Base-by-base conservation (phyloP, 345 rosid genomes). In the Hevea brasiliensis region DNA sequence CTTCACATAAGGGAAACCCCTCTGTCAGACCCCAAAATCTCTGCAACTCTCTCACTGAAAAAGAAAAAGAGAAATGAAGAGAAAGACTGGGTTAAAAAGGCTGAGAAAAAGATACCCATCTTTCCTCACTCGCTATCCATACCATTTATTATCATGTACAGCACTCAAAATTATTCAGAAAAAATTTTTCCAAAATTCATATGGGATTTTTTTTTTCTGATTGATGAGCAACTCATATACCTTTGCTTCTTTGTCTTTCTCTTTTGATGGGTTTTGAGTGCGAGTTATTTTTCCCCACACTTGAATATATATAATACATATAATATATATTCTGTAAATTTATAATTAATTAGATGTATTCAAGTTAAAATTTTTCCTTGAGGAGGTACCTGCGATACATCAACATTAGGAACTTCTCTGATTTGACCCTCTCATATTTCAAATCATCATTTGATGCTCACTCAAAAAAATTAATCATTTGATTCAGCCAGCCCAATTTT, bases 1-100 rank as follows among this genome's bases (percentile, higher is more conserved):
- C 61, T 29, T 62, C 70, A 64, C 40, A 54, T 11, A 54, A 54
- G 13, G 29, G 67, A 68, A 63, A 72, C 76, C 77, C 69, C 73
- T 80, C 82, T 89, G 92, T 88, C 90, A 87, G 89, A 81, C 84
- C 76, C 84, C 76, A 77, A 61, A 70, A 74, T 84, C 88, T 89
- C 89, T 88, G 92, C 94, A 83, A 85, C 85, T 83, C 74, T 72
- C 76, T 63, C 37, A 74, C 84, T 72, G 79, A 80, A 83, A 76
- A 84, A 65, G 80, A 67, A 42, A 78, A 50, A 50, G 76, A 67
- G 67, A 74, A 12, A 14, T 44, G 47, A 68, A 18, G 73, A 75
- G 80, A 71, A 65, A 77, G 82, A 70, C 67, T 77, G 65, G 76
- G 70, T 73, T 72, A 68, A 80, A 82, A 82, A 78, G 80, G 68